Percentiles rank a stretch among this genome's conserved stretches.
Conservation (phyloP, 2,329 filamentous ascomycete species). For the Pezizomycotina sp. region DNA sequence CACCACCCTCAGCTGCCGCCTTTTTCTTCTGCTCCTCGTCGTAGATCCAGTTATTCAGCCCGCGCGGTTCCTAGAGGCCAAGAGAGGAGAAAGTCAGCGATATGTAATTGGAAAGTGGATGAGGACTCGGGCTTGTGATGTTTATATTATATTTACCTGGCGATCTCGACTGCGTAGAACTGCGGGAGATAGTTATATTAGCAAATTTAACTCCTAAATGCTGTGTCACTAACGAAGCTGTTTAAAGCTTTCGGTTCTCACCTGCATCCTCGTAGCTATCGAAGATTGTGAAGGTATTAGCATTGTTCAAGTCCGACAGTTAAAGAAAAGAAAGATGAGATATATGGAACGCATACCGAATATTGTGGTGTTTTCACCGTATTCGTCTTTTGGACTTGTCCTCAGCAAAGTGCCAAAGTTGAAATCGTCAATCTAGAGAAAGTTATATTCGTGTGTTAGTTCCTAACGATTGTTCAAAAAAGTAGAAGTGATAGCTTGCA, state of each 20-base stretch:
- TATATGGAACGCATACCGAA: conserved; percentile 46
- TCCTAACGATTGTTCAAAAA: neutral
- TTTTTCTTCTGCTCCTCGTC: conserved; percentile 56
- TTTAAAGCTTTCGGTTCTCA: conserved; percentile 5
- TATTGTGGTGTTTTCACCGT: conserved; percentile 76
- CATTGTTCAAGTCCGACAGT: conserved; percentile 3
- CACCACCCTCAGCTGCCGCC: too few relatives aligned
- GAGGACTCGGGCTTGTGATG: neutral
- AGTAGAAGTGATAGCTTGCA: too few relatives aligned
- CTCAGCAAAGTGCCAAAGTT: conserved; percentile 95
- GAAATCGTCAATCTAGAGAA: conserved; percentile 63
- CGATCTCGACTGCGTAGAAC: conserved; percentile 65
- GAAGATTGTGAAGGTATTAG: conserved; percentile 3
- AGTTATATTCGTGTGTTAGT: neutral
- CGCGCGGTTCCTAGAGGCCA: conserved; percentile 49
- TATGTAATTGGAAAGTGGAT: neutral
- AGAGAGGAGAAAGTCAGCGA: conserved; percentile 6
- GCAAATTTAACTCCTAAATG: neutral
- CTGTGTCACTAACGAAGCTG: neutral
- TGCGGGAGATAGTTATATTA: conserved; percentile 30
- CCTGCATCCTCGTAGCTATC: conserved; percentile 41
- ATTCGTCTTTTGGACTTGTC: conserved; percentile 60
- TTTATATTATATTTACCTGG: conserved; percentile 36
- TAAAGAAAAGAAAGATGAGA: neutral
- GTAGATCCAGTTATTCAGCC: conserved; percentile 94